These are phyloP conservation scores for Trypanosoma scelopori DNA, from an alignment of 208 protist genomes.

Conservation along the genomic window DNA sequence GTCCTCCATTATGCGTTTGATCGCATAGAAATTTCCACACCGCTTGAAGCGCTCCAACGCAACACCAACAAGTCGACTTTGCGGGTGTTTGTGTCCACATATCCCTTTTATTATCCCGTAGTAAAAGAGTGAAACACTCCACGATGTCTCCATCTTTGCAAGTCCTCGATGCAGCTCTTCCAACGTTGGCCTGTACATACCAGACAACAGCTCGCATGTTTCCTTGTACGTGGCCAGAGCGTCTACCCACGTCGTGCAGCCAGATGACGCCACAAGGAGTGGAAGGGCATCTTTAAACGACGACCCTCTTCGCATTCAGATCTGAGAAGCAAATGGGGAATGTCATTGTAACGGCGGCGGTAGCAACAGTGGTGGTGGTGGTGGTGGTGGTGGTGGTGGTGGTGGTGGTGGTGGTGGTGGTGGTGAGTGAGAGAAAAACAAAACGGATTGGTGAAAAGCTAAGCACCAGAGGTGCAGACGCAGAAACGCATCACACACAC, in stretches of 20 bases:
- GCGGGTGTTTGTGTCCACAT: constrained; percentile 32
- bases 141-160: constrained; percentile 57
- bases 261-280: constrained; percentile 60
- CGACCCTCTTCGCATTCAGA: constrained; percentile 5
- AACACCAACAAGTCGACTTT: constrained; percentile 39
- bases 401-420: too few relatives aligned
- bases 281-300: constrained; percentile 30
- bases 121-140: constrained; percentile 76
- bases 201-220: constrained; percentile 40
- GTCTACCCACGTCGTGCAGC: constrained; percentile 59
- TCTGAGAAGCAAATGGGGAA: constrained; percentile 11
- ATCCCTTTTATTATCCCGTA: constrained; percentile 65
- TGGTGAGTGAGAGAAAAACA: too few relatives aligned
- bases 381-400: too few relatives aligned
- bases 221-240: constrained; percentile 54
- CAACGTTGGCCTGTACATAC: constrained; percentile 59
- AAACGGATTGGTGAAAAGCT: too few relatives aligned
- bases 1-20: constrained; percentile 73
- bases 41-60: constrained; percentile 57
- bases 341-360: neutral
- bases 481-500: too few relatives aligned
- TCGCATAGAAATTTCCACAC: constrained; percentile 39
- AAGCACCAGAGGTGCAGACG: too few relatives aligned
- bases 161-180: constrained; percentile 69
- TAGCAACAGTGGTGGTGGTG: too few relatives aligned